phyloP scores from a whole-genome alignment of 108 stramenopile genomes.

The Fragilariopsis cylindrus region DNA sequence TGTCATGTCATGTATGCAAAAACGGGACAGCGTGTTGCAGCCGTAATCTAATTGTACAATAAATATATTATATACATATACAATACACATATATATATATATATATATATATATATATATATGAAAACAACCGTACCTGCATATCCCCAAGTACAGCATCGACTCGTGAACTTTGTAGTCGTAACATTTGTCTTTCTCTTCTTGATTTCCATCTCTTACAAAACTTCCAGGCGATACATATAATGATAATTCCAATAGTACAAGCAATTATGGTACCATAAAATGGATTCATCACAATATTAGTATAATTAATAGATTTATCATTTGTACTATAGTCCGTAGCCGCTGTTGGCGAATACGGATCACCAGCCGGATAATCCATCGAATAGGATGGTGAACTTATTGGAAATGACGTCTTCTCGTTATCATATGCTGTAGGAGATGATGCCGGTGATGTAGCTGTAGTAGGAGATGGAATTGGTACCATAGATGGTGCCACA shows the following conservation, averaged over 20 bases:
- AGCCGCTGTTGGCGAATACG: neutral
- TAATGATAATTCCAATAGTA: neutral
- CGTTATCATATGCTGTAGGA: neutral
- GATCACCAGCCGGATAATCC: too few species aligned
- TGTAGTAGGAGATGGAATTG: neutral
- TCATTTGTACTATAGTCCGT: neutral
- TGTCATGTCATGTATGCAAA: neutral
- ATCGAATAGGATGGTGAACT: too few species aligned
- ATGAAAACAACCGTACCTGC: conserved; percentile 17
- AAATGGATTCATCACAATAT: neutral
- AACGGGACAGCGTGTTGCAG: neutral
- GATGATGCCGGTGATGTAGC: neutral
- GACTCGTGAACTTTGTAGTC: conserved; percentile 32
- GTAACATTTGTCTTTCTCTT: conserved; percentile 35
- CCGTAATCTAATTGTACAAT: too few species aligned
- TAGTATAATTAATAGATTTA: neutral
- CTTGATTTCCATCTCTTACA: conserved; percentile 34
- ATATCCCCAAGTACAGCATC: conserved; percentile 45
- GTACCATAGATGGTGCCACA: neutral
- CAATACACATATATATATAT: too few species aligned
- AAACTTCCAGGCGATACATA: conserved; percentile 23
- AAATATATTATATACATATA: too few species aligned
- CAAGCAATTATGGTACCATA: neutral
- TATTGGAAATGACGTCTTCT: neutral
- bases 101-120: neutral